phyloP scores from a whole-genome alignment of 345 rosid genomes.

The Salix viminalis region DNA sequence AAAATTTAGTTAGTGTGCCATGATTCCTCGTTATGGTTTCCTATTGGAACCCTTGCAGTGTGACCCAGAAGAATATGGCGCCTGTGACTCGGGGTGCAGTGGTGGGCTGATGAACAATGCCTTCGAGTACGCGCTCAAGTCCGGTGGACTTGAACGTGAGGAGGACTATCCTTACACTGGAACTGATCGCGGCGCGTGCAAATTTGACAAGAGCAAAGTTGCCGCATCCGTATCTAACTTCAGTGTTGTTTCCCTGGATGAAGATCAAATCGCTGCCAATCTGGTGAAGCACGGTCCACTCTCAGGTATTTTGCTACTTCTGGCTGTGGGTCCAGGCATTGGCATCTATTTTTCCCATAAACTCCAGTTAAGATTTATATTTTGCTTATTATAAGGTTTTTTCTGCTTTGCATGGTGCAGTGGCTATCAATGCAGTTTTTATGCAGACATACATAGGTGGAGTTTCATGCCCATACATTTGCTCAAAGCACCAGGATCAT shows the following conservation, averaged over 20 bases:
- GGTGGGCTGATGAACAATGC: slow-evolving; percentile 96
- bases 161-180: slow-evolving; percentile 87
- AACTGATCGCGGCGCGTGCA: slow-evolving; percentile 55
- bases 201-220: slow-evolving; percentile 71
- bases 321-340: not conserved
- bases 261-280: slow-evolving; percentile 90
- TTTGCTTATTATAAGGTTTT: not conserved
- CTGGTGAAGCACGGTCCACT: slow-evolving; percentile 86
- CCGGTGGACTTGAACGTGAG: slow-evolving; percentile 84
- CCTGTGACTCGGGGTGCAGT: slow-evolving; percentile 85
- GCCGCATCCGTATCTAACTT: slow-evolving; percentile 80
- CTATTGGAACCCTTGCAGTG: slow-evolving; percentile 41
- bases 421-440: slow-evolving; percentile 78
- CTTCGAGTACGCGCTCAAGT: slow-evolving; percentile 69
- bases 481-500: slow-evolving; percentile 74
- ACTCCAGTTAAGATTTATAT: not conserved
- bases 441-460: slow-evolving; percentile 94
- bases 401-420: slow-evolving; percentile 31
- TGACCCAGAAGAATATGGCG: slow-evolving; percentile 69
- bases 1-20: not conserved
- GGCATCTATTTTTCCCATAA: not conserved
- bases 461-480: slow-evolving; percentile 84
- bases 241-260: slow-evolving; percentile 75
- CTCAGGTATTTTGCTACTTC: slow-evolving; percentile 45
- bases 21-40: not conserved